A percentile compares a stretch with the other conserved stretches of the same genome.
Evolutionary conservation across 805 yeast genomes (phyloP).

Genomic region (Metschnikowia cerradonensis): DNA sequence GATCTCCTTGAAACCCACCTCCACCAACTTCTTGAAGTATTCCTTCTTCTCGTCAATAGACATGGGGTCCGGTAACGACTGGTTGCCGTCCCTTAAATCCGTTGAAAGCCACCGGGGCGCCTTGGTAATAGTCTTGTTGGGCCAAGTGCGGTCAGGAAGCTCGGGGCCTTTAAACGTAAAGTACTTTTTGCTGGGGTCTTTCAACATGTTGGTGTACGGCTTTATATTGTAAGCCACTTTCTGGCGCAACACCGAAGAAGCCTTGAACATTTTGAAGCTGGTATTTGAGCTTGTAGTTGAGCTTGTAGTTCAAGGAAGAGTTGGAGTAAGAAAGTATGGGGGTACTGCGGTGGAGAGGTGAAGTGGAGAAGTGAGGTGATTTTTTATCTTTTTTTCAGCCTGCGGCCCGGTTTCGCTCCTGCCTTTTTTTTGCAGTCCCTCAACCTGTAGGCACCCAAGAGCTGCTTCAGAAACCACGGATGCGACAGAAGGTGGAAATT

Average conservation of each 20-base stretch:
- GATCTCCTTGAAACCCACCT: conserved; percentile 75
- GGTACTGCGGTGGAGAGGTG: neutral
- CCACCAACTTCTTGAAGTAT: conserved; percentile 67
- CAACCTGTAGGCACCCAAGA: too few species aligned
- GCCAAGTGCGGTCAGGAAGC: conserved; percentile 69
- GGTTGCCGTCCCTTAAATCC: conserved; percentile 79
- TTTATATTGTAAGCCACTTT: conserved; percentile 23
- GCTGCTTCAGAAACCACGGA: too few species aligned
- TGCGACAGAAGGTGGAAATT: too few species aligned
- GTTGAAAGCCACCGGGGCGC: conserved; percentile 82
- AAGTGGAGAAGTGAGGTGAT: neutral
- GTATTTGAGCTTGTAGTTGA: neutral
- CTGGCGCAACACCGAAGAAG: conserved; percentile 19
- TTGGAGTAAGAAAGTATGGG: too few species aligned
- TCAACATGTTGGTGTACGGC: conserved; percentile 47
- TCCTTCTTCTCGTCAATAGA: conserved; percentile 68
- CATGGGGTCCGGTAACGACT: conserved; percentile 81
- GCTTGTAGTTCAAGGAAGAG: too few species aligned
- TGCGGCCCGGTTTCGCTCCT: conserved; percentile 1
- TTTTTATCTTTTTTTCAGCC: neutral
- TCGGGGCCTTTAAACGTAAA: conserved; percentile 50
- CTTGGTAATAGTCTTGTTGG: conserved; percentile 56
- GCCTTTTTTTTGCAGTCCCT: too few species aligned
- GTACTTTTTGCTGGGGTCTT: conserved; percentile 65
- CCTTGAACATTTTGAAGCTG: conserved; percentile 23